Base-by-base conservation (phyloP, 1,139 yeast genomes). In the Hyphopichia pseudoburtonii region DNA sequence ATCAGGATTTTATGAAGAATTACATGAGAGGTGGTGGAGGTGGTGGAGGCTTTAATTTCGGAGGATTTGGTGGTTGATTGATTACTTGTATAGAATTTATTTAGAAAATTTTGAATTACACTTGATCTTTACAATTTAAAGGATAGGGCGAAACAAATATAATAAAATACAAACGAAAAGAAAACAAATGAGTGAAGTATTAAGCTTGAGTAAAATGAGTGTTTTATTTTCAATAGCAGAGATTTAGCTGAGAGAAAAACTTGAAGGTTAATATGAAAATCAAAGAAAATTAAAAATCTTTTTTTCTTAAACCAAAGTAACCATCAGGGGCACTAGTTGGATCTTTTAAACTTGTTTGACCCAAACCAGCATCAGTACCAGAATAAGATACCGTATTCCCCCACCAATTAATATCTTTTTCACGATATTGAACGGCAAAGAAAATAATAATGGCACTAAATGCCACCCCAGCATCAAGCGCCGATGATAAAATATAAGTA, bases 401-500 rank as follows among this genome's bases (percentile, higher is more conserved):
- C 84, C 84, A 78, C 83, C 84, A 79, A 39, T 43, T 42, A 21
- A 78, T 37, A 10, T 46, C 34, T 39, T 56, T 62, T n/a, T 52
- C 60, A 29, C 67, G 64, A 46, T 64, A 73, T 48, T 70, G 73
- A 10, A 74, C 77, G 4, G 78, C 66, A 49, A 78, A 76, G 61
- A 76, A 78, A 33, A 78, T 72, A 35, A 78, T 62, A 31, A 76
- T 56, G 1, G 75, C 70, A 33, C 70, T 52, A 39, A 74, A 67
- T 0, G 81, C 81, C 31, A 75, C 63, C 34, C 82, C 83, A 6
- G 81, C 75, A 48, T 76, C 80, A 34, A 78, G 51, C n/a, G 74
- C 80, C 28, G 73, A 64, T 6, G 76, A 57, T 22, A 78, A 56
- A 22, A 80, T 66, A 53, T 78, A 80, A 48, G 70, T 77, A 57